phyloP scores from a whole-genome alignment of 805 yeast species.

The Wickerhamomyces xylosicus region DNA sequence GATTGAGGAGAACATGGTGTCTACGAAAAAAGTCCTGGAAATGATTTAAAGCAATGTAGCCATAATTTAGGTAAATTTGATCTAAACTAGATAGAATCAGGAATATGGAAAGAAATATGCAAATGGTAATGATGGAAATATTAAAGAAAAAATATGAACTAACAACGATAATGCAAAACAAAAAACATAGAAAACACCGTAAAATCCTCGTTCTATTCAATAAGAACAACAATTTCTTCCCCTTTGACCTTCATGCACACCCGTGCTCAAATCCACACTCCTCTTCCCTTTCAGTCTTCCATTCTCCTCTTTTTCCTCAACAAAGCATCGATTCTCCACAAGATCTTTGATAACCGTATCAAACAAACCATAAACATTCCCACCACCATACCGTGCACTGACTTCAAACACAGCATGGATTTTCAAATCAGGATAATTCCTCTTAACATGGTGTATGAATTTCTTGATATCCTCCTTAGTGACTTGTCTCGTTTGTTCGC shows the following conservation, averaged over 20 bases:
- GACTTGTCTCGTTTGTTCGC: conserved; percentile 21
- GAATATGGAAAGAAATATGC: not conserved
- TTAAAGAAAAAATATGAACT: too few species aligned
- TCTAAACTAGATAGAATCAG: not conserved
- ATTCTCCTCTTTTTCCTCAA: conserved; percentile 24
- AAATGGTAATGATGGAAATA: not conserved
- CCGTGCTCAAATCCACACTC: conserved; percentile 19
- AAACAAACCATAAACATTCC: conserved; percentile 27
- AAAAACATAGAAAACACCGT: too few species aligned
- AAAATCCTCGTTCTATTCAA: conserved; percentile 2
- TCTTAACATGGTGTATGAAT: conserved; percentile 21
- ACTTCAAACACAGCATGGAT: conserved; percentile 36
- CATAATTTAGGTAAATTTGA: too few species aligned
- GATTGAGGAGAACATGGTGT: too few species aligned
- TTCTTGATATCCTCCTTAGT: conserved; percentile 27
- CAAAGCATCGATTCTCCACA: conserved; percentile 29
- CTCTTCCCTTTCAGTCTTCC: conserved; percentile 16
- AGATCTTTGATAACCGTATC: conserved; percentile 28
- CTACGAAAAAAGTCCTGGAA: too few species aligned
- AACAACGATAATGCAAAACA: too few species aligned
- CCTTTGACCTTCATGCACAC: conserved; percentile 14
- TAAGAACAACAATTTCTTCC: conserved; percentile 16
- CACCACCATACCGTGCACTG: conserved; percentile 30
- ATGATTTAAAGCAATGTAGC: too few species aligned
- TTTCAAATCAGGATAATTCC: conserved; percentile 19